Evolutionary conservation across 164 flowering plant genomes (phyloP).

Genomic region (Tetrastigma voinierianum): DNA sequence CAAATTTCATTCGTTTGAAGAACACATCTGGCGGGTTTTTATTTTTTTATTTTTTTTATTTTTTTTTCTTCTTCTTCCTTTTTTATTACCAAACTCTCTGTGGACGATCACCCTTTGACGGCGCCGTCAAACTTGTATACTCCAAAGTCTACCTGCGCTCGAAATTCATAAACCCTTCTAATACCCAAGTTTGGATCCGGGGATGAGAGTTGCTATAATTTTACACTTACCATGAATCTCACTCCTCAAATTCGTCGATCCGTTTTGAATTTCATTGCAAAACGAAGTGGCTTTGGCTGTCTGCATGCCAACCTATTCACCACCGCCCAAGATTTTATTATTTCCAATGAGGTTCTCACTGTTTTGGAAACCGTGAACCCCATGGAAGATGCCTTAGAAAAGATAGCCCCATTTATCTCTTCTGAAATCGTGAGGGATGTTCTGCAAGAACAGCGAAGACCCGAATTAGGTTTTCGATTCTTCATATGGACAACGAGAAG

Average conservation of each 20-base stretch:
- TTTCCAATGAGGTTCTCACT: conserved; percentile 24
- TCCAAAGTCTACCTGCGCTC: too few relatives aligned
- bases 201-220: too few relatives aligned
- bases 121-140: too few relatives aligned
- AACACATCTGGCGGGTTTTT: too few relatives aligned
- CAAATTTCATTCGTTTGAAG: too few relatives aligned
- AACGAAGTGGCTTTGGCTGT: neutral
- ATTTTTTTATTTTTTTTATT: too few relatives aligned
- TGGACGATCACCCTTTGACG: too few relatives aligned
- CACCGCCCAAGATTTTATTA: neutral
- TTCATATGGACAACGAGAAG: conserved; percentile 58
- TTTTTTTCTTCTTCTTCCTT: too few relatives aligned
- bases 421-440: conserved; percentile 33
- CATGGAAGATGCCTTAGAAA: conserved; percentile 44
- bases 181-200: neutral
- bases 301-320: neutral
- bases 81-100: too few relatives aligned
- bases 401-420: conserved; percentile 34
- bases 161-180: conserved; percentile 2
- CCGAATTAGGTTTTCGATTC: conserved; percentile 52
- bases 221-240: conserved; percentile 12
- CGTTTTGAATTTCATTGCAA: conserved; percentile 4
- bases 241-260: conserved; percentile 6
- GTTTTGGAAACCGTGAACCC: conserved; percentile 30
- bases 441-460: conserved; percentile 27